Base-by-base conservation (phyloP, 2,329 filamentous ascomycete species). In the Aspergillus sp. region DNA sequence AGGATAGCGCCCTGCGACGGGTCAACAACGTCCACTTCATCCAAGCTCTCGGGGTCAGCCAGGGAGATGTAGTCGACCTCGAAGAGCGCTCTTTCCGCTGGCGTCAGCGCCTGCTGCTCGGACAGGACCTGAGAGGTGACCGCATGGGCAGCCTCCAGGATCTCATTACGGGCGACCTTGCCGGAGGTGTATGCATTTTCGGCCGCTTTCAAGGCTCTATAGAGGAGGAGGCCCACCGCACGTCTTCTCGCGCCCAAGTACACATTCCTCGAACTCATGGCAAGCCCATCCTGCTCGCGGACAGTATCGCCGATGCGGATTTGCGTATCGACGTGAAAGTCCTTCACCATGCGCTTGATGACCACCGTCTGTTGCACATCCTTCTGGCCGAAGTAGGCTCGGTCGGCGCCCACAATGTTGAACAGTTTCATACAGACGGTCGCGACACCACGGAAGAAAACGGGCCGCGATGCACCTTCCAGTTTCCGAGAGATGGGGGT, bases 371-470 rank as follows among this genome's bases (percentile, higher is more conserved):
- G 94, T 77, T 99, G 94, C 17, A 96, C 85, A 70, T 99, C 94
- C 75, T 99, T 99, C 72, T 97, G 94, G 3, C 94, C 94, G 76
- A 99, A 96, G 74, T 96, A 94, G 4, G 90, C 89, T 42, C 82
- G 82, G 51, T 92, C 87, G 3, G 90, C 87, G 58, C 84, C 80
- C 43, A 90, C 85, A 50, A 91, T 89, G 65, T 92, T 92, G 75
- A 95, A 93, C 13, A 95, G 75, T 74, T 95, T 99, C 83, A 93
- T 94, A 76, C 92, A 96, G 2, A 99, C 88, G 1, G 94, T 99
- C 17, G 94, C 92, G 32, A 99, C 94, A 36, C 94, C 94, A 45
- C 94, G 82, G 75, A 99, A 99, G 73, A 99, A 99, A 41, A 95
- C 95, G 2, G 94, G 94, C 14, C 94, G 80, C 43, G 86, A 90